Evolutionary conservation across 768 basidiomycete species (phyloP).

Genomic region (Boletellus ananiceps): DNA sequence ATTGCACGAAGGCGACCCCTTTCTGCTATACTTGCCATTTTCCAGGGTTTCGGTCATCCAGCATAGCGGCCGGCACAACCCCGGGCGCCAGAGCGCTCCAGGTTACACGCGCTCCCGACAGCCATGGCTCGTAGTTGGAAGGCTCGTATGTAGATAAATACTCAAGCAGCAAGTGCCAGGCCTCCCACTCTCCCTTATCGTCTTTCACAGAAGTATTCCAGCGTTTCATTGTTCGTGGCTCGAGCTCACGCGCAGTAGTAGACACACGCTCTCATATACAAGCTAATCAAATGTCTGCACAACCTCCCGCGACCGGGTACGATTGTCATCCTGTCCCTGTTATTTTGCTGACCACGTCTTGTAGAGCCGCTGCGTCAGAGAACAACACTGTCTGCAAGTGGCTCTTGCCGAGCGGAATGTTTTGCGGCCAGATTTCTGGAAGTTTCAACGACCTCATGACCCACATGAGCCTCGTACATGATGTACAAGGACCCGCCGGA

Average conservation of each 20-base stretch:
- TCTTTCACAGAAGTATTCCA: not conserved
- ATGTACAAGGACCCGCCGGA: not conserved
- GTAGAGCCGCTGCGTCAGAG: not conserved
- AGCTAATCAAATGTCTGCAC: not conserved
- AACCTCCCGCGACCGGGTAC: not conserved
- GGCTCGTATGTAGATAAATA: not conserved
- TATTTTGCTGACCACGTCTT: not conserved
- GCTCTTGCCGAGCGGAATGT: not conserved
- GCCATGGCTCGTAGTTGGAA: not conserved
- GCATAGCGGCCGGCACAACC: not conserved
- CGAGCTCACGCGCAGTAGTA: not conserved
- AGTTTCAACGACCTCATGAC: conserved; percentile 3
- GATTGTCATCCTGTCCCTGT: not conserved
- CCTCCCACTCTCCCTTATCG: not conserved
- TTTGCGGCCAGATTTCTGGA: not conserved
- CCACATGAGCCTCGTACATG: not conserved
- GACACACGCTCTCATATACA: no score
- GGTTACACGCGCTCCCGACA: not conserved
- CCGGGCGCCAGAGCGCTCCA: not conserved
- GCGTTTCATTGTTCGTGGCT: no score
- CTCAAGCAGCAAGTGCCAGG: not conserved
- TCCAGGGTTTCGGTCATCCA: not conserved
- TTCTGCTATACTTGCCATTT: not conserved
- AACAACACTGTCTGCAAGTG: not conserved
- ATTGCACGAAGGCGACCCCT: no score